These are phyloP conservation scores for Pyrus betulifolia DNA, from an alignment of 306 rosid genomes.

Conservation along the genomic window DNA sequence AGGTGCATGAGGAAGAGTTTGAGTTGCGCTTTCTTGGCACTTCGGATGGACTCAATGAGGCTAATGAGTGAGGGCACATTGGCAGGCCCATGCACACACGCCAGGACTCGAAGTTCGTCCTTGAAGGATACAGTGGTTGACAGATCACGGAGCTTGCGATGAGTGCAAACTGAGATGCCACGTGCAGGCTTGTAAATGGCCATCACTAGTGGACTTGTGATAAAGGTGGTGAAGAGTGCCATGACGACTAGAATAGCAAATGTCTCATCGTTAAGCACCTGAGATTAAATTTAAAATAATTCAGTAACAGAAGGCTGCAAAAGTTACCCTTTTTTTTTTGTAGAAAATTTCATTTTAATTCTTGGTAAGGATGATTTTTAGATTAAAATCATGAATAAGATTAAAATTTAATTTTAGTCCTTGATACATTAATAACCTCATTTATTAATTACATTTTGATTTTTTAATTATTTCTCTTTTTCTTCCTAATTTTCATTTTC, in stretches of 20 bases:
- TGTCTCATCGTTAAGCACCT: conserved; percentile 79
- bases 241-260: conserved; percentile 79
- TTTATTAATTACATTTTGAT: too few relatives aligned
- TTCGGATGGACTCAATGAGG: conserved; percentile 51
- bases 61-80: conserved; percentile 45
- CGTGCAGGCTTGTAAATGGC: conserved; percentile 66
- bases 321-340: not conserved
- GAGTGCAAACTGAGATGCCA: conserved; percentile 10
- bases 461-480: too few relatives aligned
- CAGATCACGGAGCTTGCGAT: conserved; percentile 43
- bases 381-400: too few relatives aligned
- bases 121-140: conserved; percentile 1
- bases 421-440: too few relatives aligned
- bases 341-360: too few relatives aligned
- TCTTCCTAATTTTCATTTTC: too few relatives aligned
- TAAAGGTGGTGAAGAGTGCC: conserved; percentile 88
- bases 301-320: too few relatives aligned
- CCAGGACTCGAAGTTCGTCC: conserved; percentile 51
- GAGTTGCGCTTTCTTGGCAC: conserved; percentile 33
- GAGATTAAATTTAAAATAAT: not conserved
- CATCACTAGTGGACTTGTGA: conserved; percentile 74
- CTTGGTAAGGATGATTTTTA: too few relatives aligned
- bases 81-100: conserved; percentile 63
- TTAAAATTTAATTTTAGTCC: too few relatives aligned
- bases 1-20: conserved; percentile 72